Evolutionary conservation across 1,284 basidiomycete genomes (phyloP), one percentile per base, ranked within the genome.

Genomic region (Moesziomyces parantarcticus): DNA sequence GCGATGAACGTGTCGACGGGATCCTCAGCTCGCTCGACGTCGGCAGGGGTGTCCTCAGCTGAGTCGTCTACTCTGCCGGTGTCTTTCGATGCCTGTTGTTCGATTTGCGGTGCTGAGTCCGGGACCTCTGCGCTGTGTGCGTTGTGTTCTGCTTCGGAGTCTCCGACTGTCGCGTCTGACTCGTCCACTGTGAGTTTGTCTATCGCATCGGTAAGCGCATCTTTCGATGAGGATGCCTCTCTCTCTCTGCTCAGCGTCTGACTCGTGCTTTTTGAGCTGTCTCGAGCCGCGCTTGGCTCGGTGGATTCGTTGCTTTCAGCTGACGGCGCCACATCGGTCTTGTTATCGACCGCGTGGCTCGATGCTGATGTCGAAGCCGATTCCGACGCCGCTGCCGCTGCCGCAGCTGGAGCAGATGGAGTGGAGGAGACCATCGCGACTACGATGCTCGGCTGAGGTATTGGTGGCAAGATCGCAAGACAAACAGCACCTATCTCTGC

Each of bases 331-430:
- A 43, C 47, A 7, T 47, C 36, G 18, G 29, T 44, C 21, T 25
- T 50, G 47, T 32, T 46, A 41, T 58, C 56, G 29, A 23, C 47
- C 4, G 26, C 11, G 22, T 58, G 39, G 23, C 47, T 48, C 16
- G 48, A 39, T 11, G 22, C 23, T n/a, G 39, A 14, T 32, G 29
- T 2, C 29, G 29, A 32, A 32, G 29, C 29, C 29, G 29, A 32
- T 32, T 10, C 13, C 29, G 29, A 32, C 10, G 29, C 29, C 29
- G 29, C 29, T 11, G 29, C 29, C 25, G 23, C 11, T 42, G 53
- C 47, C 4, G 51, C 65, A 34, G 39, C 53, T 16, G 43, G 25
- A 10, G 59, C 58, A 18, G 26, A 34, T 23, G 36, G 9, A 8
- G 47, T 39, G 10, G 32, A 25, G n/a, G 47, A 43, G 18, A 25